Evolutionary conservation across 495 filamentous ascomycete genomes (phyloP), one percentile per base, ranked within the genome.

Genomic region (Penicillium psychrofluorescens): DNA sequence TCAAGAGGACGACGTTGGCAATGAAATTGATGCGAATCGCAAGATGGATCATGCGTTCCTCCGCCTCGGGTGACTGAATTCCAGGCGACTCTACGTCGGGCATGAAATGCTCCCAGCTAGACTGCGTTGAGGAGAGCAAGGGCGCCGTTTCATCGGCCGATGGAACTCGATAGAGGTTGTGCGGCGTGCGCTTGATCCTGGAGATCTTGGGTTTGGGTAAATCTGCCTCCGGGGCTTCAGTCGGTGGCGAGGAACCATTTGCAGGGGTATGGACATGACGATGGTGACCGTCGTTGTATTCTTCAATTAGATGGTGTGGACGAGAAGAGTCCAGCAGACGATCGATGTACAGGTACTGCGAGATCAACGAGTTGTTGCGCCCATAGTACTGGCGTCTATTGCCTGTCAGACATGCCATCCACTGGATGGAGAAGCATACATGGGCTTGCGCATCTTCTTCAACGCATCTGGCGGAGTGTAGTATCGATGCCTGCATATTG

Each of bases 341-440:
- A 62, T 96, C 90, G 50, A 95, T 94, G 55, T 91, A 95, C 38
- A 88, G 73, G 59, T 95, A 96, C 51, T 88, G 85, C 44, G 88
- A 84, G 40, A 96, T 78, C 8, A 96, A 65, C 41, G 73, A 75
- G 59, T 96, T 96, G 53, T 77, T 89, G 6, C 84, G 77, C 60
- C 90, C 81, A 59, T 96, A 90, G 65, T 92, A 95, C 57, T 83
- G 48, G 13, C 88, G 83, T 14, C 66, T 70, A 13, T 11, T 31
- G 33, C 7, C 27, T 22, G 22, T 33, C 12, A 36, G 1, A 35
- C n/a, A 31, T 49, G 11, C 38, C 12, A 28, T 28, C 9, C 12
- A 15, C 15, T 30, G 11, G 7, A 28, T 29, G n/a, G 12, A 30
- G 8, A 29, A 9, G 44, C 61, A 27, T 55, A 68, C 66, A 70